Conservation (phyloP, 75 land plant species). For the Gnetum montanum region DNA sequence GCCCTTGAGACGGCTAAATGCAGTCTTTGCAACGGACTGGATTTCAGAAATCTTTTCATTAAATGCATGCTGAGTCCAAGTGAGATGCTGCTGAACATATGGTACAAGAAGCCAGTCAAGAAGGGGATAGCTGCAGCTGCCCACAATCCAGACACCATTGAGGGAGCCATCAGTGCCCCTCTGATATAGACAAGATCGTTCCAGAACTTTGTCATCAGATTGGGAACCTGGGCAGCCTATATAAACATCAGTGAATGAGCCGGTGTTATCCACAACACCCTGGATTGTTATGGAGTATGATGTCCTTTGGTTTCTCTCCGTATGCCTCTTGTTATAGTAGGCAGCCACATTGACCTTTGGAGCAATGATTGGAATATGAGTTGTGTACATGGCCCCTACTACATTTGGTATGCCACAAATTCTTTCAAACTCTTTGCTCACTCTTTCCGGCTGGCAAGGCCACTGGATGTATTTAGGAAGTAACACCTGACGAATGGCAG, state of each 20-base stretch:
- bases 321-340: conserved; percentile 86
- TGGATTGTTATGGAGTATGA: conserved; percentile 95
- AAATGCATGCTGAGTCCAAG: conserved; percentile 91
- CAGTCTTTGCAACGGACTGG: conserved; percentile 39
- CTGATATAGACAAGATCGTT: conserved; percentile 64
- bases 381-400: conserved; percentile 89
- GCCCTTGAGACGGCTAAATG: conserved; percentile 75
- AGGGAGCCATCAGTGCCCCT: conserved; percentile 46
- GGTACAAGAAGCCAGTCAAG: conserved; percentile 95
- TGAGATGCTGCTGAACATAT: conserved; percentile 65
- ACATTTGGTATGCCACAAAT: conserved; percentile 77
- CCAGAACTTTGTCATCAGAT: conserved; percentile 82
- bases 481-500: conserved; percentile 76
- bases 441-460: conserved; percentile 37
- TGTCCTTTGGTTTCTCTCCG: conserved; percentile 89
- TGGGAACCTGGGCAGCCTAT: conserved; percentile 94
- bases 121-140: conserved; percentile 67
- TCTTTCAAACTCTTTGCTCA: conserved; percentile 56
- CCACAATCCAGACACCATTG: conserved; percentile 68
- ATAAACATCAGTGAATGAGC: conserved; percentile 83
- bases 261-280: conserved; percentile 75
- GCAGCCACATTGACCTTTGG: conserved; percentile 89
- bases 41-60: conserved; percentile 78
- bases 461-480: conserved; percentile 83
- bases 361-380: conserved; percentile 93